Evolutionary conservation across 2,329 filamentous ascomycete genomes (phyloP), one percentile per base, ranked within the genome.

Genomic region (Lecanoromycetidae sp.): DNA sequence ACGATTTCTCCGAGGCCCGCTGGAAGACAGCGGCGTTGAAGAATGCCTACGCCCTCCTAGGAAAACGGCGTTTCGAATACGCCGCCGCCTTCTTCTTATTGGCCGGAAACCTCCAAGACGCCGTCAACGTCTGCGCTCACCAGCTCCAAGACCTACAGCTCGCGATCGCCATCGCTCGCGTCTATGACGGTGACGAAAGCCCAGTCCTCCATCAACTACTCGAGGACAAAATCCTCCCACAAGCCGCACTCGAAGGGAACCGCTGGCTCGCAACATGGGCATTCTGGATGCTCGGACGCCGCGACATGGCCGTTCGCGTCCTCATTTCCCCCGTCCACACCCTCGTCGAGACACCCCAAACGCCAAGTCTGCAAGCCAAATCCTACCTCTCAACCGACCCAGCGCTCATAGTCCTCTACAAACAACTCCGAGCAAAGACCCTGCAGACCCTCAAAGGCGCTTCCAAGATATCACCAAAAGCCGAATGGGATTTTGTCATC

Each of bases 181-280:
- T 93, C 2, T 94, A 94, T 55, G 87, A 90, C 58, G 87, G 87
- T 3, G 88, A 95, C 50, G 72, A 80, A 19, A 84, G 86, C 0
- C 79, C 80, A 0, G 77, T 91, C 0, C 62, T 96, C 2, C 74
- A 73, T 22, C 77, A 76, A 48, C 71, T 98, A 7, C 69, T 98
- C 1, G 77, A 85, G 57, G 84, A 94, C 9, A 84, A 82, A 51
- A 77, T 96, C 1, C 70, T 96, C 0, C 76, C 80, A 0, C 67
- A 84, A 52, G 91, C 91, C 15, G 79, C 84, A 0, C 74, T 79
- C 33, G 80, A 90, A 53, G 87, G 87, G 2, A 90, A 98, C 59
- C 76, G 90, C 48, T 98, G 91, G 90, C 76, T 94, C 49, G 85
- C 88, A 9, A 91, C 84, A 0, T 98, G 91, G 91, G 85, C 86